Conservation (phyloP, 1,139 yeast species). For the Martiniozyma asiatica region DNA sequence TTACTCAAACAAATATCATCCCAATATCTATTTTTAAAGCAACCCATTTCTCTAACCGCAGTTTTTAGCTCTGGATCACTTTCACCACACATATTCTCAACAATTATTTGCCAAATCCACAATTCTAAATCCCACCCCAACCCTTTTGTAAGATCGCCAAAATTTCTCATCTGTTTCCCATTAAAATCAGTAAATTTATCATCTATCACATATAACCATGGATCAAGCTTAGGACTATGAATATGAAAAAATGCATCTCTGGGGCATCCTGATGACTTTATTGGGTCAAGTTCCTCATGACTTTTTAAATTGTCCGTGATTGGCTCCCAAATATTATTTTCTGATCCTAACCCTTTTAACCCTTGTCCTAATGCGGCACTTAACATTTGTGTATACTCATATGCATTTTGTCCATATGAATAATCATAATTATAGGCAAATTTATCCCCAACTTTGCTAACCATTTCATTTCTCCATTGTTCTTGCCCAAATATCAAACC, state of each 20-base stretch:
- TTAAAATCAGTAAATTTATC: conserved; percentile 11
- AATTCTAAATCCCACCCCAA: conserved; percentile 15
- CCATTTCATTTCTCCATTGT: conserved; percentile 8
- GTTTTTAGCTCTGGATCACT: neutral
- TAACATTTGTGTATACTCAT: conserved; percentile 7
- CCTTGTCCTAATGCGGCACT: conserved; percentile 8
- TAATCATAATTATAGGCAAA: conserved; percentile 14
- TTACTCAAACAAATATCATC: conserved; percentile 9
- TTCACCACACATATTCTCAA: conserved; percentile 12
- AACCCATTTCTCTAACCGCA: conserved; percentile 8
- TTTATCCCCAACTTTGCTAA: conserved; percentile 4
- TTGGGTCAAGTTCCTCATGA: neutral
- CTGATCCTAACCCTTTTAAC: conserved; percentile 3
- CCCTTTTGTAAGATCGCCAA: conserved; percentile 12
- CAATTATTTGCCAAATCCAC: conserved; percentile 15
- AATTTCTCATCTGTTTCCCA: conserved; percentile 11
- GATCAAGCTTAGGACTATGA: conserved; percentile 28
- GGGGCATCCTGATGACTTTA: conserved; percentile 3
- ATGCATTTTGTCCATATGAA: conserved; percentile 12
- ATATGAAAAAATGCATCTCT: conserved; percentile 27
- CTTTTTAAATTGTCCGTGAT: conserved; percentile 4
- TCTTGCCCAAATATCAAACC: conserved; percentile 9
- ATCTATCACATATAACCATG: conserved; percentile 14
- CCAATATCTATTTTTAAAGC: conserved; percentile 12
- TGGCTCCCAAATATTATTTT: conserved; percentile 7